phyloP scores from a whole-genome alignment of 2,329 filamentous ascomycete species.

The Colletotrichum shisoi region DNA sequence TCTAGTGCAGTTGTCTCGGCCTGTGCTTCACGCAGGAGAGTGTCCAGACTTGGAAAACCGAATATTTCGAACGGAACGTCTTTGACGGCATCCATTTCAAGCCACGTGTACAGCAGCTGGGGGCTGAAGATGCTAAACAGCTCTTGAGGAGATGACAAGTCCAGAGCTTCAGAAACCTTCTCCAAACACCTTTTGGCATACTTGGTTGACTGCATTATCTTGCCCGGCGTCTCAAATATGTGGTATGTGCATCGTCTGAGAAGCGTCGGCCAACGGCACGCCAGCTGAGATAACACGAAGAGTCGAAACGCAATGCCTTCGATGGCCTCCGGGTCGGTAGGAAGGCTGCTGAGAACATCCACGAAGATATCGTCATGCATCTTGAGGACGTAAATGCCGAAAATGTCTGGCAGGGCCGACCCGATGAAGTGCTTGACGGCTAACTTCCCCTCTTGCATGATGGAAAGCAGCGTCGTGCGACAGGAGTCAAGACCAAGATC shows the following conservation, averaged over 20 bases:
- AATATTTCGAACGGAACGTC: slow-evolving; percentile 87
- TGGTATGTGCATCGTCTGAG: slow-evolving; percentile 88
- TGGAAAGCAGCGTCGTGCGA: slow-evolving; percentile 75
- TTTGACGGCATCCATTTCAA: slow-evolving; percentile 70
- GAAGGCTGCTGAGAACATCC: slow-evolving; percentile 82
- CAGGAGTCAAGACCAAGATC: slow-evolving; percentile 64
- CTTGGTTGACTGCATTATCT: slow-evolving; percentile 67
- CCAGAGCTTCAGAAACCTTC: slow-evolving; percentile 70
- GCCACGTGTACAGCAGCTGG: slow-evolving; percentile 91
- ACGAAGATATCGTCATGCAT: slow-evolving; percentile 85
- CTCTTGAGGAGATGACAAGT: slow-evolving; percentile 70
- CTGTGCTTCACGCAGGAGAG: slow-evolving; percentile 74
- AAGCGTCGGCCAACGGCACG: slow-evolving; percentile 84
- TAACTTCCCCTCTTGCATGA: slow-evolving; percentile 73
- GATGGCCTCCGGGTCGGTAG: slow-evolving; percentile 71
- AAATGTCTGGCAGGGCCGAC: slow-evolving; percentile 73
- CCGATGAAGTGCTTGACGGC: slow-evolving; percentile 79
- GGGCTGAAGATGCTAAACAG: slow-evolving; percentile 86
- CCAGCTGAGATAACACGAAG: slow-evolving; percentile 77
- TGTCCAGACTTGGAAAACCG: slow-evolving; percentile 72
- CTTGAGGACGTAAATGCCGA: slow-evolving; percentile 81
- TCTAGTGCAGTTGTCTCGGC: slow-evolving; percentile 82
- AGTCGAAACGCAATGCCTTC: slow-evolving; percentile 89
- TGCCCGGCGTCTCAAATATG: slow-evolving; percentile 88
- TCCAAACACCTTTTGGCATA: slow-evolving; percentile 78